Base-by-base conservation (phyloP, 176 grass and related monocot genomes). In the Oryza glaberrima region DNA sequence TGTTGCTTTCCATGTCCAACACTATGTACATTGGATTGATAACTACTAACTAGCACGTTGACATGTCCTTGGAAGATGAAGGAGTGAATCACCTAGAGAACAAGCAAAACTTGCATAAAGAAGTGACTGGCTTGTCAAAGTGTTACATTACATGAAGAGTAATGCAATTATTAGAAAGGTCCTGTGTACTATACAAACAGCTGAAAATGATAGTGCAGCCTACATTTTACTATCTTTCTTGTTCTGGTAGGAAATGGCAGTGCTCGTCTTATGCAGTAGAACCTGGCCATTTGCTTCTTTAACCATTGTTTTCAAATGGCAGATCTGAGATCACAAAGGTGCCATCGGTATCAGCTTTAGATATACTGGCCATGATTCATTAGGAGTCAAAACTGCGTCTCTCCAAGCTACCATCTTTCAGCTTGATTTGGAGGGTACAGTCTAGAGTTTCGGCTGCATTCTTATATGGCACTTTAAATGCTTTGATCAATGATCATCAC, bases 271-370 rank as follows among this genome's bases (percentile, higher is more conserved):
- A 82, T 67, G 32, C 34, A 82, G 40, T 34, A 86, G 45, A 68
- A 78, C 46, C 48, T 32, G 17, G 20, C 63, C 23, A 26, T 17
- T 47, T 83, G n/a, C 68, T 58, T 63, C 11, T 64, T 90, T 83
- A 83, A 87, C 75, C 11, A 64, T 69, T 83, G 30, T 82, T 76
- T 86, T 80, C 30, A 70, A 83, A 80, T 76, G 84, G 63, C 69
- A 83, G 80, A 75, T 87, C 69, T 65, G 75, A 78, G n/a, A 84
- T 83, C 74, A 17, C 80, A 83, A 82, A 79, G 58, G 68, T 86
- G 26, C 17, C 40, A 77, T 70, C 19, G 45, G 14, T 83, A 51
- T 75, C 51, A 90, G 40, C 25, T 25, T 80, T 87, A 69, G 22
- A 60, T 78, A 25, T 73, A 67, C 20, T 76, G 52, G 78, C 78